Base-by-base conservation (phyloP, 139 green algal species). In the Pleodorina starrii region DNA sequence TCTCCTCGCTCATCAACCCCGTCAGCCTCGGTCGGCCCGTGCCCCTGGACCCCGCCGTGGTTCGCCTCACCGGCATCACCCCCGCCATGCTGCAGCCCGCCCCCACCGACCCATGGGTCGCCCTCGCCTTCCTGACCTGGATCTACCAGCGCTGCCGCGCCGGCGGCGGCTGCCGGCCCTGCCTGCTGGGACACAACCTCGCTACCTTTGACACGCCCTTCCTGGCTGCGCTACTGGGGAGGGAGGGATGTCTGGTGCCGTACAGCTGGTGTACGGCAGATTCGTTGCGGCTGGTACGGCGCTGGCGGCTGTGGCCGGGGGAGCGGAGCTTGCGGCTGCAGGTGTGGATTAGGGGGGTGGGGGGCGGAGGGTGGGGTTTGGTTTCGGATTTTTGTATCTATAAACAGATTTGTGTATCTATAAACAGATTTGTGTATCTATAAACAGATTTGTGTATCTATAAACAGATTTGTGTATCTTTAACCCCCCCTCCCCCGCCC, bases 131-230 rank as follows among this genome's bases (percentile, higher is more conserved):
- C 21, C 38, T 82, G 25, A 25, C 10, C 48, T 89, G 84, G 84
- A 10, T 89, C 3, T 89, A 89, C 68, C 84, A 89, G 68, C 84
- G 84, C 84, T 89, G 84, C 84, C 84, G 84, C 35, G 69, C 68
- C 36, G 84, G 32, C 10, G 84, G 84, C 69, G 84, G 84, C 36
- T 68, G 63, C 16, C 44, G 84, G 36, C 84, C 84, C 7, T 3
- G 14, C 27, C n/a, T 89, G 12, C 1, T 89, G 36, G 84, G 69
- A 1, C 84, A 89, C 68, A 89, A 89, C 84, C 27, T 73, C 2
- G 4, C 0, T 4, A 5, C 46, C 44, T 88, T 88, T 9, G 82
- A 88, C 35, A 2, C 2, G 5, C 5, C 1, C 5, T 88, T 88
- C 46, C 42, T 88, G 57, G 46, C 27, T 4, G 44, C 42, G 0